A percentile compares a stretch with the other conserved stretches of the same genome.
phyloP scores from a whole-genome alignment of 2,329 filamentous ascomycete species.

The Waltergamsia citrina region DNA sequence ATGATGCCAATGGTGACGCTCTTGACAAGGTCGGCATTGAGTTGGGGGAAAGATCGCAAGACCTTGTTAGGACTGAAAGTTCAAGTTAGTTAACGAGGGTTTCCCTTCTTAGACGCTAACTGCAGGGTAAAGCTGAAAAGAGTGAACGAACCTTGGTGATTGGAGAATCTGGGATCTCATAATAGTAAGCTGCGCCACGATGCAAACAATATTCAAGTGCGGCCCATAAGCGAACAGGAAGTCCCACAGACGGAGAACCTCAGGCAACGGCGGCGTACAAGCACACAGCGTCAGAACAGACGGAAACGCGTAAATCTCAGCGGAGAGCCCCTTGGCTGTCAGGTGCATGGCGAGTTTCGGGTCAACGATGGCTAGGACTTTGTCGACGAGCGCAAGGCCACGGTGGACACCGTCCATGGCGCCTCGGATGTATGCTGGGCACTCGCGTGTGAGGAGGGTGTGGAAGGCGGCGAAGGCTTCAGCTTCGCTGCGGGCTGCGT shows the following conservation, averaged over 20 bases:
- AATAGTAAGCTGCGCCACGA: slow-evolving; percentile 87
- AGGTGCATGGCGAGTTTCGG: slow-evolving; percentile 78
- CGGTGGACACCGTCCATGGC: slow-evolving; percentile 97
- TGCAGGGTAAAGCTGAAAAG: neutral
- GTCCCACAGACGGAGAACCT: slow-evolving; percentile 91
- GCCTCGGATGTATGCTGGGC: slow-evolving; percentile 86
- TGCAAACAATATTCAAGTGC: slow-evolving; percentile 91
- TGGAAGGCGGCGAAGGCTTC: slow-evolving; percentile 92
- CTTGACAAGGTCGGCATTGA: slow-evolving; percentile 79
- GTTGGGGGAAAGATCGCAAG: slow-evolving; percentile 74
- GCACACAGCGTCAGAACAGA: slow-evolving; percentile 91
- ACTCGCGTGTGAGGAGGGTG: slow-evolving; percentile 76
- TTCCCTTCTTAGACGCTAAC: neutral
- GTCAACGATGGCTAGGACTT: slow-evolving; percentile 84
- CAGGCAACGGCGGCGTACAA: slow-evolving; percentile 87
- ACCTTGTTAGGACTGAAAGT: slow-evolving; percentile 80
- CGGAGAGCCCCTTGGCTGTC: slow-evolving; percentile 76
- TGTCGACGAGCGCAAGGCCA: slow-evolving; percentile 83
- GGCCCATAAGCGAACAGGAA: slow-evolving; percentile 94
- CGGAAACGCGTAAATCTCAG: slow-evolving; percentile 93
- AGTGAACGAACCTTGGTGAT: slow-evolving; percentile 62
- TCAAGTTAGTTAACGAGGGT: slow-evolving; percentile 14
- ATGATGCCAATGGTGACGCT: slow-evolving; percentile 78
- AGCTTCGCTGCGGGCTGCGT: slow-evolving; percentile 86
- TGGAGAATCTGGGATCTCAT: slow-evolving; percentile 77